These are phyloP conservation scores for Amanita pseudoporphyria DNA, from an alignment of 768 basidiomycete genomes.

Conservation along the genomic window DNA sequence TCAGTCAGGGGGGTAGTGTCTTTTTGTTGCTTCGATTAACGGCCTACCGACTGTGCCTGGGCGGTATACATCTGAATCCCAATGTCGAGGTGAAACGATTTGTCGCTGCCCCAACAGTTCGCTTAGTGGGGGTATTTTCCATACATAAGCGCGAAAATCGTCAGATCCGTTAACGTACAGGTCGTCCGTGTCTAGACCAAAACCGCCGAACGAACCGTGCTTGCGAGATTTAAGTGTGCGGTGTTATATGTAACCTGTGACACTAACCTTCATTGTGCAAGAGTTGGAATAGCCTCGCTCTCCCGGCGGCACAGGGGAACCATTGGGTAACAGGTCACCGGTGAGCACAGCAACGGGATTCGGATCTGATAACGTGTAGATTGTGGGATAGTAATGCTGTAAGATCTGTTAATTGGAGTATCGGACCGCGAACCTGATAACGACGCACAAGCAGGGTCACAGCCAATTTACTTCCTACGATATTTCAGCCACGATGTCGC, in stretches of 20 bases:
- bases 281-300: constrained; percentile 57
- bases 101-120: constrained; percentile 35
- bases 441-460: constrained; percentile 54
- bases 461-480: constrained; percentile 48
- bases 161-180: constrained; percentile 76
- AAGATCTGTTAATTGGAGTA: constrained; percentile 11
- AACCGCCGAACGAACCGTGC: constrained; percentile 72
- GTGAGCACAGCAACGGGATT: constrained; percentile 63
- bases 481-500: neutral
- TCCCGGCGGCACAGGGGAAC: constrained; percentile 33
- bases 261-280: constrained; percentile 72
- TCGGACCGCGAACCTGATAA: neutral
- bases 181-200: constrained; percentile 38
- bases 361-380: constrained; percentile 59
- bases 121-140: constrained; percentile 53
- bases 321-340: constrained; percentile 46
- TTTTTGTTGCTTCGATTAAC: too few relatives aligned
- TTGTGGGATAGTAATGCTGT: constrained; percentile 62
- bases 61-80: constrained; percentile 29
- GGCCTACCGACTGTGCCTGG: constrained; percentile 29
- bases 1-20: too few relatives aligned
- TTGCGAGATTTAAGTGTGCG: constrained; percentile 16
- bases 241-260: neutral
- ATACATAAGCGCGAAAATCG: constrained; percentile 72
- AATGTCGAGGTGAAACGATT: constrained; percentile 34